Percentiles rank a stretch among this genome's conserved stretches.
Evolutionary conservation across 176 grass and related monocot species (phyloP).

Genomic region (Carex kokanica): DNA sequence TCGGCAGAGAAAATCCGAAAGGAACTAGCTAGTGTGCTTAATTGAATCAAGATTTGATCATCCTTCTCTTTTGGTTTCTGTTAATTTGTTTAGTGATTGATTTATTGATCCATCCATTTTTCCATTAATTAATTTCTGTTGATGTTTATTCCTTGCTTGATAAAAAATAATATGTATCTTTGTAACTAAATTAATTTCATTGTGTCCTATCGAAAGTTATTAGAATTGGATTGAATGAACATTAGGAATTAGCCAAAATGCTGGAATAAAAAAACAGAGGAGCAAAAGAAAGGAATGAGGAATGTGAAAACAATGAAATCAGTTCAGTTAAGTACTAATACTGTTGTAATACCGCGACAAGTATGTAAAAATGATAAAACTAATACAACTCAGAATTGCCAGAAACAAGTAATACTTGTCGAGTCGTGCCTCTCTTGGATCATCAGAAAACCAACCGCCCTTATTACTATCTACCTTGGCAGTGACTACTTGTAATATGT

Average conservation of each 20-base stretch:
- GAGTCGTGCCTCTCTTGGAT: constrained; percentile 44
- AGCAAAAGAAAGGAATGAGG: no score
- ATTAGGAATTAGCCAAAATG: no score
- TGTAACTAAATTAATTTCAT: background rate
- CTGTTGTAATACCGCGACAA: constrained; percentile 45
- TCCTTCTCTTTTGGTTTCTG: background rate
- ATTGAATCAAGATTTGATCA: background rate
- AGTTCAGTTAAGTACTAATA: background rate
- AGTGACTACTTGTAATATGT: constrained; percentile 44
- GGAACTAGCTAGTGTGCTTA: background rate
- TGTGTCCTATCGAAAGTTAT: no score
- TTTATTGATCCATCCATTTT: background rate
- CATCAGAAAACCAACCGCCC: constrained; percentile 70
- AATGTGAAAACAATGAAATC: background rate
- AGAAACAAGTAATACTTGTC: constrained; percentile 81
- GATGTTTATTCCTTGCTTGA: background rate
- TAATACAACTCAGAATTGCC: constrained; percentile 50
- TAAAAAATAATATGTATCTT: background rate
- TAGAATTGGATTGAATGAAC: no score
- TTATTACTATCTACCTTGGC: background rate
- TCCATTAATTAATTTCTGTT: background rate
- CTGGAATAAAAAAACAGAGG: no score
- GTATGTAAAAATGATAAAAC: constrained; percentile 51
- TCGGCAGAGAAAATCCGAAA: constrained; percentile 40
- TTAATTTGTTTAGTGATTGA: background rate